Evolutionary conservation across 2,329 filamentous ascomycete species (phyloP), one percentile per base, ranked within the genome.

Genomic region (Calonectria pseudoreteaudii): DNA sequence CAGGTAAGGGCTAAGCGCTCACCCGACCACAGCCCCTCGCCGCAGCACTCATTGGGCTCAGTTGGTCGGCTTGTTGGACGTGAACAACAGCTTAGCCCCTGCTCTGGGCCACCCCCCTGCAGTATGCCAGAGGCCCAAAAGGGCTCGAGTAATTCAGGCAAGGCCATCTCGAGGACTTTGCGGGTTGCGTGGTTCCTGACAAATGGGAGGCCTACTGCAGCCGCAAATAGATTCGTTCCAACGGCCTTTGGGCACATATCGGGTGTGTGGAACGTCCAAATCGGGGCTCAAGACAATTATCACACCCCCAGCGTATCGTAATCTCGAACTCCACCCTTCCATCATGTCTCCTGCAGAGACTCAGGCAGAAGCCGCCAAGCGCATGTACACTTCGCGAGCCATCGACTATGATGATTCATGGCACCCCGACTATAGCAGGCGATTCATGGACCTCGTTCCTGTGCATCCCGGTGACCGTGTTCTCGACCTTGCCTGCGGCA

Each of bases 401-500:
- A 30, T 72, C 26, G 75, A 76, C 13, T 84, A 85, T 62, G 81
- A 84, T 56, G 74, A 82, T 44, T 84, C 82, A 6, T 84, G 83
- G 81, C 82, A 84, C 70, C 81, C 81, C 0, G 77, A 75, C 4
- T 84, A 82, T 66, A 82, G 80, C n/a, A 73, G 68, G 30, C 78
- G 82, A 14, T 81, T 85, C 72, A 80, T 83, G 73, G 70, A 75
- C 9, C 34, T 82, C 16, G 76, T 78, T 4, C 72, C 78, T 8
- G 53, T 83, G 20, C 68, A 72, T 18, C 60, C 77, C 0, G 79
- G 81, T n/a, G 72, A 84, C 49, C 76, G 72, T 28, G 73, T 84
- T 30, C 81, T 85, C 4, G 75, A 78, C 38, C 79, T 84, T n/a
- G 82, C 79, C 36, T 85, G 83, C 71, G 84, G 83, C n/a, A 85